Conservation (phyloP, 2,329 filamentous ascomycete species). For the Alternaria rosae region DNA sequence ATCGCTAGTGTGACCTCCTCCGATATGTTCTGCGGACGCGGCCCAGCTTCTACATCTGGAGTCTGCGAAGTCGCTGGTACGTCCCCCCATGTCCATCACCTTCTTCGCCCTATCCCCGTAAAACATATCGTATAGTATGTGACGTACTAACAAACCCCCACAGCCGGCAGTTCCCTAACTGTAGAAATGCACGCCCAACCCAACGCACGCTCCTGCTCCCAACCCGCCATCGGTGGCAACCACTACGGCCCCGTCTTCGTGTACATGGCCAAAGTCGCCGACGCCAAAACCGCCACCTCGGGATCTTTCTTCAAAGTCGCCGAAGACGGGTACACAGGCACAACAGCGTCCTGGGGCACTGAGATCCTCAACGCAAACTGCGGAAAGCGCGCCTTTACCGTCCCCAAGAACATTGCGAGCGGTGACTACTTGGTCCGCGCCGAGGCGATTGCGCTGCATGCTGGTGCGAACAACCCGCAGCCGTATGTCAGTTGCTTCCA, state of each 20-base stretch:
- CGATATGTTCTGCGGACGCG: constrained; percentile 49
- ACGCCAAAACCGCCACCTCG: constrained; percentile 41
- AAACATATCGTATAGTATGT: too few species aligned
- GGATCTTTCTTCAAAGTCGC: constrained; percentile 50
- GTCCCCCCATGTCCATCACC: constrained; percentile 4
- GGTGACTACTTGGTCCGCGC: constrained; percentile 47
- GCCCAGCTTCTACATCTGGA: constrained; percentile 31
- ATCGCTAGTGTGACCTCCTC: constrained; percentile 37
- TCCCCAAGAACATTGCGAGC: constrained; percentile 42
- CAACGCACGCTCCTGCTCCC: constrained; percentile 38
- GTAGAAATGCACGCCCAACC: constrained; percentile 51
- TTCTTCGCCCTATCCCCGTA: too few species aligned
- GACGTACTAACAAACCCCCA: constrained; percentile 13
- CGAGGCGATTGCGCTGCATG: constrained; percentile 46
- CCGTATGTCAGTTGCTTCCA: constrained; percentile 50
- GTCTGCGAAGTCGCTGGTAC: constrained; percentile 47
- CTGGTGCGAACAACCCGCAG: constrained; percentile 41
- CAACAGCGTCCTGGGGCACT: constrained; percentile 46
- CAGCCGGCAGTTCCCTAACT: constrained; percentile 44
- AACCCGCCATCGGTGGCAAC: constrained; percentile 48
- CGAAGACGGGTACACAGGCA: constrained; percentile 48
- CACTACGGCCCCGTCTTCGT: constrained; percentile 49
- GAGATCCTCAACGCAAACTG: constrained; percentile 51
- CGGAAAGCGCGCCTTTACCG: constrained; percentile 47
- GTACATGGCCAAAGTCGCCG: constrained; percentile 50